Percentiles rank a stretch among this genome's conserved stretches.
Conservation (phyloP, 192 early-diverging fungal genomes). For the Coemansia sp. region DNA sequence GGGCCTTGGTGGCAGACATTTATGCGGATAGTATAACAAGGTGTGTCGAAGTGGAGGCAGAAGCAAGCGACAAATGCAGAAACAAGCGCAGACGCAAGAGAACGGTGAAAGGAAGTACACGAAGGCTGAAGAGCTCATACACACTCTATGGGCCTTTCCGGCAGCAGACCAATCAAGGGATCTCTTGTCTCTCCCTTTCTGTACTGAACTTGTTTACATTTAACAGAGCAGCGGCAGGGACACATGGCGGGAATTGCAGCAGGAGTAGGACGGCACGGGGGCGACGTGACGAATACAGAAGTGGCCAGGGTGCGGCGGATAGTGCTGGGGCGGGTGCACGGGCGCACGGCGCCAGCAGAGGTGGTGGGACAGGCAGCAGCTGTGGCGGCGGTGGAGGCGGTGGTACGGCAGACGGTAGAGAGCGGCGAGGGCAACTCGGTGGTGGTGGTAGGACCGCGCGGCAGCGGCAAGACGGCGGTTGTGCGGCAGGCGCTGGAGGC, state of each 20-base stretch:
- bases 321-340: conserved; percentile 29
- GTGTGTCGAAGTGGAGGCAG: neutral
- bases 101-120: neutral
- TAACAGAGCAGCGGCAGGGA: neutral
- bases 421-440: conserved; percentile 79
- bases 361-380: conserved; percentile 34
- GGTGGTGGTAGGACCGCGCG: conserved; percentile 77
- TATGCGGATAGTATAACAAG: neutral
- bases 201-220: neutral
- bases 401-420: conserved; percentile 32
- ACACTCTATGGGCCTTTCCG: neutral
- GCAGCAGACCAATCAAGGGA: neutral
- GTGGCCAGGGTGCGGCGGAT: conserved; percentile 5
- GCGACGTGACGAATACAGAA: neutral
- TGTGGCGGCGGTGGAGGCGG: conserved; percentile 16
- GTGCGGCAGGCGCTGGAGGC: conserved; percentile 19
- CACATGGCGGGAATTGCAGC: neutral
- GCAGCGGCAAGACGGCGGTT: conserved; percentile 69
- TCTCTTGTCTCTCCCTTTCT: neutral
- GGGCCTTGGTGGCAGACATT: conserved; percentile 32
- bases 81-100: neutral
- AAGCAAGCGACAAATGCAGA: conserved; percentile 4
- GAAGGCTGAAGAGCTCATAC: no score
- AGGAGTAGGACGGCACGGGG: neutral
- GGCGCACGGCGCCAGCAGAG: conserved; percentile 24